phyloP scores from a whole-genome alignment of 345 rosid genomes.

The Eutrema heterophyllum region DNA sequence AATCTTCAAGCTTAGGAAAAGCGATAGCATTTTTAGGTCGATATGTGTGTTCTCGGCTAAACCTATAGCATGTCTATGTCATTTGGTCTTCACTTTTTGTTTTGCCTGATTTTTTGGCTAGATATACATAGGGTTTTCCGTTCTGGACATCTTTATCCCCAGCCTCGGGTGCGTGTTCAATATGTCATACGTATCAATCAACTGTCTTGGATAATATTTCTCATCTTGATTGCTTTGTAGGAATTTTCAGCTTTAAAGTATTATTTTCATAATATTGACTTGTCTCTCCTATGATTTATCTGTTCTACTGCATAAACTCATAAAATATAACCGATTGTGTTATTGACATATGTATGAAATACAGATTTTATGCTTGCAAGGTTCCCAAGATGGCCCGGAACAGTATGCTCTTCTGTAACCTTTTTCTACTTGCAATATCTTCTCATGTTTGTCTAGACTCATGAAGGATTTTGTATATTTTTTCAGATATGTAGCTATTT shows the following conservation, averaged over 20 bases:
- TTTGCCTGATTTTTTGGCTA: slow-evolving; percentile 38
- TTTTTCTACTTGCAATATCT: slow-evolving; percentile 8
- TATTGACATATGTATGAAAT: slow-evolving; percentile 16
- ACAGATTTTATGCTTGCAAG: slow-evolving; percentile 97
- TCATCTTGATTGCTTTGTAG: background rate
- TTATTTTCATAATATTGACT: background rate
- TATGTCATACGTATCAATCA: background rate
- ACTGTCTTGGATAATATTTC: background rate
- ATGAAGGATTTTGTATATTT: slow-evolving; percentile 24
- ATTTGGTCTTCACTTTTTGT: slow-evolving; percentile 27
- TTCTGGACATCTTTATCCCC: slow-evolving; percentile 73
- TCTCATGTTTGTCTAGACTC: slow-evolving; percentile 15
- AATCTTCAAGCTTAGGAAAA: background rate
- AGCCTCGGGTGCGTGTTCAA: slow-evolving; percentile 72
- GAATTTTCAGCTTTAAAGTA: background rate
- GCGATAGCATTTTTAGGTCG: background rate
- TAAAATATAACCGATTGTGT: background rate
- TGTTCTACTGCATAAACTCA: background rate
- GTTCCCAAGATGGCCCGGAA: slow-evolving; percentile 95
- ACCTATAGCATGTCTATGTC: background rate
- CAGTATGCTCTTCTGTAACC: slow-evolving; percentile 52
- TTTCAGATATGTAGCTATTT: background rate
- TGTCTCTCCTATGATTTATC: too few relatives aligned
- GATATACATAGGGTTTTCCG: slow-evolving; percentile 87
- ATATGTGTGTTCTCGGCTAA: background rate